Conservation (phyloP, 257 asterid species). For the Nicotiana otophora region DNA sequence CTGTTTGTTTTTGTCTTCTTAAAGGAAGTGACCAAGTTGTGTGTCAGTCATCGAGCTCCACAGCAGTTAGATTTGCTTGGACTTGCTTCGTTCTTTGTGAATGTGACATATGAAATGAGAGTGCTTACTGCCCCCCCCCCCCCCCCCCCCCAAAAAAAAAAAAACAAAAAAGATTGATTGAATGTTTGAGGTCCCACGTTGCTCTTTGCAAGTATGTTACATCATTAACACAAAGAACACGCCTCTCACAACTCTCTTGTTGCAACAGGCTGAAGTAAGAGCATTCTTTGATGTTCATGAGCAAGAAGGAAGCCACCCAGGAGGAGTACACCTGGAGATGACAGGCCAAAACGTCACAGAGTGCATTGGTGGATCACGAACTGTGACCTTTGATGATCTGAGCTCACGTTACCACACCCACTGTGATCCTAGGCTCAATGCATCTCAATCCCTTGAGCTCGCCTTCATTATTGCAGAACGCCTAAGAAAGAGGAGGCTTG, state of each 20-base stretch:
- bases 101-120: no score
- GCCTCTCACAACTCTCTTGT: neutral
- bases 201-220: no score
- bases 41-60: no score
- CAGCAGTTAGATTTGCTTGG: no score
- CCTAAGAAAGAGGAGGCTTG: constrained; percentile 62
- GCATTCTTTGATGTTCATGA: constrained; percentile 89
- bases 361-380: constrained; percentile 76
- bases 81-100: no score
- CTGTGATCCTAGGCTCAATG: constrained; percentile 74
- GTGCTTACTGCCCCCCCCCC: no score
- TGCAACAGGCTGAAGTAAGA: constrained; percentile 65
- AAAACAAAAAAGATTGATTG: neutral
- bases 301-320: constrained; percentile 85
- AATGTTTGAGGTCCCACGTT: neutral
- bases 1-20: no score
- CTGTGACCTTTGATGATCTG: constrained; percentile 72
- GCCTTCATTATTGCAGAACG: constrained; percentile 76
- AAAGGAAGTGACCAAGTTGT: no score
- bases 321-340: constrained; percentile 83
- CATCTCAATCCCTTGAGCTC: constrained; percentile 75
- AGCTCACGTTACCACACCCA: constrained; percentile 84
- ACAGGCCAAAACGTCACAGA: constrained; percentile 88
- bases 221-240: neutral
- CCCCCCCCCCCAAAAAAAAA: no score